Evolutionary conservation across 2,329 filamentous ascomycete genomes (phyloP), one percentile per base, ranked within the genome.

Genomic region (Epichloe coenophiala): DNA sequence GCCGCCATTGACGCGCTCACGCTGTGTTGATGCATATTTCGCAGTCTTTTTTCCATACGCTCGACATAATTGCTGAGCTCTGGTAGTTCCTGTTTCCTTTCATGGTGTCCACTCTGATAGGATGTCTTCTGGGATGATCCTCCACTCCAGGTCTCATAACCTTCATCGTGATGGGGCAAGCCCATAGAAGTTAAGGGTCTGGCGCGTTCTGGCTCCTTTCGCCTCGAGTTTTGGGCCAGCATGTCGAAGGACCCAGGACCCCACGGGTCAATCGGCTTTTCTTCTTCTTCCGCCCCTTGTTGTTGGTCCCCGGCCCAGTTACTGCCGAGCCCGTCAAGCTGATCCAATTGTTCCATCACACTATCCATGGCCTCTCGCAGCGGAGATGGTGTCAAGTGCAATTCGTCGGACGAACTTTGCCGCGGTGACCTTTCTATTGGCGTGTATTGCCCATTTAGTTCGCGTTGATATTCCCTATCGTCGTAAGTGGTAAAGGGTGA

Each of bases 351-450:
- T 57, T 93, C 88, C 81, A 97, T 96, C 4, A 98, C 90, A 65
- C 94, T 91, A 62, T 97, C 91, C 89, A 98, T 98, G 1, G 93
- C 93, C 65, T 90, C 88, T 53, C 93, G 78, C 3, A 98, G 71
- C 0, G 93, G 93, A 2, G 93, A 97, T 1, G 93, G 93, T 0
- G 93, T 98, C 64, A 87, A 71, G 1, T 81, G 81, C 43, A 75
- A 78, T 39, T 72, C 71, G 44, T 75, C 79, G 2, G 86, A 81
- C 5, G 88, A 89, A 4, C 80, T 80, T 3, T 83, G 83, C 37
- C 71, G 74, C 0, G 84, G 83, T 1, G 86, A 87, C 6, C 73
- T 72, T 55, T 66, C 74, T 54, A 77, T 69, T 2, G 80, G 77
- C 1, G 76, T 82, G 49, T 76, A 70, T 51, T 77, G 57, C n/a